Evolutionary conservation across 2,329 filamentous ascomycete species (phyloP), one percentile per base, ranked within the genome.

Genomic region (Neopestalotiopsis rosae): DNA sequence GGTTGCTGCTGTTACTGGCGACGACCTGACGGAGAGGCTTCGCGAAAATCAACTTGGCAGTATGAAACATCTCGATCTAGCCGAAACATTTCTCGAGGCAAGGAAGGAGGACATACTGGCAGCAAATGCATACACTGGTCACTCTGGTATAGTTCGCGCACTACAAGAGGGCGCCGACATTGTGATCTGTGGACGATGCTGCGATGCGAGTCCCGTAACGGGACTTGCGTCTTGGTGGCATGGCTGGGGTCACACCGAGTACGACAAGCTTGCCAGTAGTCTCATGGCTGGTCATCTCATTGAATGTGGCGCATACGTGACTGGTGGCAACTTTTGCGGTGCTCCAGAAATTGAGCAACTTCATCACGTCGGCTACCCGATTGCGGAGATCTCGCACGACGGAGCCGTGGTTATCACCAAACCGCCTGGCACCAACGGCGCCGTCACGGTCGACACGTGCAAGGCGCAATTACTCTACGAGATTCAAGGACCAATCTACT

Each of bases 81-180:
- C 57, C 14, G 17, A 28, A 24, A 34, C 10, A 17, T 17, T 38
- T 20, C 32, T 67, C 13, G 42, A 61, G 2, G 32, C 66, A 12
- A 17, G 38, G 20, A 61, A 38, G 3, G 17, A 61, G 28, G 40
- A 56, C 1, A 57, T 67, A 24, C 45, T 67, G 10, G 66, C 66
- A 10, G 83, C 84, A 49, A 83, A 86, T 42, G 84, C 79, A 5
- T 87, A 87, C 70, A 79, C 86, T 0, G 66, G 84, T 83, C 4
- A 82, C 80, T 1, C 62, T n/a, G 80, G 77, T 7, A 82, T 83
- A 49, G 76, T 78, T 12, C 75, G 76, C 61, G 80, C 76, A 10
- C 72, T 82, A 14, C 66, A 72, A 32, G 69, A 71, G 17, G 80
- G 80, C 1, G 79, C 79, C n/a, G 77, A 81, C 69, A 81, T 82